Conservation (phyloP, 768 basidiomycete genomes). For the Boletus edulis region DNA sequence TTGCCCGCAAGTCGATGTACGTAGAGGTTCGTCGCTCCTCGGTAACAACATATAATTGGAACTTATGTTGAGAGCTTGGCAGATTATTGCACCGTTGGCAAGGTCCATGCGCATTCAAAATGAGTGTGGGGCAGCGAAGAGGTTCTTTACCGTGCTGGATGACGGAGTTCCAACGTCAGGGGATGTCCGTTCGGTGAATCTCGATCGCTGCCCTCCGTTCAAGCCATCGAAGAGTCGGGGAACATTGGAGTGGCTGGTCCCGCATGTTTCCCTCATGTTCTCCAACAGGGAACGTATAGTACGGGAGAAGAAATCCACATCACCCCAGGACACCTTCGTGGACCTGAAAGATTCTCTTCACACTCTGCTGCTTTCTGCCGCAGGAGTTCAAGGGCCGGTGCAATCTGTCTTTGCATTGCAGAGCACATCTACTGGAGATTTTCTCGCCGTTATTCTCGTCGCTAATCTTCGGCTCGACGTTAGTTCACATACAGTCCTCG, state of each 20-base stretch:
- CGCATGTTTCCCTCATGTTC: slow-evolving; percentile 32
- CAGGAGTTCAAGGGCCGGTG: slow-evolving; percentile 22
- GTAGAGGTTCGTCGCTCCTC: slow-evolving; percentile 31
- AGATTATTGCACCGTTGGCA: slow-evolving; percentile 22
- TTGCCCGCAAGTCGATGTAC: slow-evolving; percentile 56
- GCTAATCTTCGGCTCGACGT: slow-evolving; percentile 46
- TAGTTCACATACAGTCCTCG: slow-evolving; percentile 48
- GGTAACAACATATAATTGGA: not conserved
- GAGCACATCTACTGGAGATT: slow-evolving; percentile 8
- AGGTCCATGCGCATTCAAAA: slow-evolving; percentile 14
- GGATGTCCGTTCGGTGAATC: slow-evolving; percentile 41
- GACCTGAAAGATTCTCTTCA: slow-evolving; percentile 35
- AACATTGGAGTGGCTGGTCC: slow-evolving; percentile 30
- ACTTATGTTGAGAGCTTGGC: not conserved
- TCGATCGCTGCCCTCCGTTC: slow-evolving; percentile 35
- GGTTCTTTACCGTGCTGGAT: slow-evolving; percentile 28
- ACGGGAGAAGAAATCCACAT: not conserved
- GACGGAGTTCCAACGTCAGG: slow-evolving; percentile 19
- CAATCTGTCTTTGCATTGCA: slow-evolving; percentile 21
- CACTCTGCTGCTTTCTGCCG: slow-evolving; percentile 22
- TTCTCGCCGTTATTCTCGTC: slow-evolving; percentile 47
- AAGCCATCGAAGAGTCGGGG: slow-evolving; percentile 12
- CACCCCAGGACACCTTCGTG: slow-evolving; percentile 24
- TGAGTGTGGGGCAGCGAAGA: slow-evolving; percentile 18
- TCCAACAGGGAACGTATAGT: slow-evolving; percentile 30